A percentile compares a stretch with the other conserved stretches of the same genome.
Evolutionary conservation across 1,284 basidiomycete genomes (phyloP).

Genomic region (Irpex sp.): DNA sequence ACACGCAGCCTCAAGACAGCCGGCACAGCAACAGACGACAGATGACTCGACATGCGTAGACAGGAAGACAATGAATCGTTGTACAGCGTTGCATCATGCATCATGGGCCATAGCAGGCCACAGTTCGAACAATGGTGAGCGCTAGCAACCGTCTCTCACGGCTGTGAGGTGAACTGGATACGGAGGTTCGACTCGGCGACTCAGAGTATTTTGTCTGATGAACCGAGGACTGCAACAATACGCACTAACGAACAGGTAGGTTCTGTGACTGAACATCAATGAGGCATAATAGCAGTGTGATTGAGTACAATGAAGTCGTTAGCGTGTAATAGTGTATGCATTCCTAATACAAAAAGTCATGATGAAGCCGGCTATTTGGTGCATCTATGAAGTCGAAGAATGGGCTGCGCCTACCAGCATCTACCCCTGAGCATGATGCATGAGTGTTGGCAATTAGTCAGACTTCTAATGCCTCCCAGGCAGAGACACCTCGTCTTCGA

Average conservation of each 20-base stretch:
- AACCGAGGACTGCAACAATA: background rate
- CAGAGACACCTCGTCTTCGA: conserved; percentile 57
- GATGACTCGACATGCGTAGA: background rate
- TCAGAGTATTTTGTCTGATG: background rate
- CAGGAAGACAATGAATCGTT: background rate
- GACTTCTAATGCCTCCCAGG: conserved; percentile 21
- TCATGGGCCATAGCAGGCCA: no score
- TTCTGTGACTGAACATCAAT: background rate
- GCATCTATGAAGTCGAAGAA: background rate
- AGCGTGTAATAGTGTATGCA: background rate
- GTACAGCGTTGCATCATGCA: no score
- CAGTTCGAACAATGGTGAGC: background rate
- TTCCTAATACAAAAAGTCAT: background rate
- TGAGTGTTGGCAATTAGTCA: background rate
- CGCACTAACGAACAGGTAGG: background rate
- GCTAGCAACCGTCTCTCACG: background rate
- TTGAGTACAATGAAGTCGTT: background rate
- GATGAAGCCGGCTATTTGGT: background rate
- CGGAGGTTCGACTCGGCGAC: background rate
- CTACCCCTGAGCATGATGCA: background rate
- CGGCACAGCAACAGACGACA: background rate
- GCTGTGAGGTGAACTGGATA: background rate
- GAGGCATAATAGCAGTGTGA: background rate
- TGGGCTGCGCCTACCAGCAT: background rate
- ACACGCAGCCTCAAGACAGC: background rate